A percentile compares a stretch with the other conserved stretches of the same genome.
Evolutionary conservation across 306 rosid genomes (phyloP).

Genomic region (Vicia sativa): DNA sequence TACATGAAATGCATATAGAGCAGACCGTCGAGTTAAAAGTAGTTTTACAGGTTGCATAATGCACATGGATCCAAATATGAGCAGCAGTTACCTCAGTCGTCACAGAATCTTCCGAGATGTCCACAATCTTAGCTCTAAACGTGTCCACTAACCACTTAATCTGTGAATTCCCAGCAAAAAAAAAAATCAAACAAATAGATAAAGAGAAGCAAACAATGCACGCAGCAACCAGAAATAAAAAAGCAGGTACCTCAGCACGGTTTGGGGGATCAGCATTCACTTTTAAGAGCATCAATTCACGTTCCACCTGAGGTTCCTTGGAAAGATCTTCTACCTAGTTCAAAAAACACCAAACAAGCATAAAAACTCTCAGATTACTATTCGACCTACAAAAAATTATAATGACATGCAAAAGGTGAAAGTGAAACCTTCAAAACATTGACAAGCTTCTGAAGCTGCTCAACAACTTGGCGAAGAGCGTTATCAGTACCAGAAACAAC

Average conservation of each 20-base stretch:
- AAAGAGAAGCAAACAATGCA: slow-evolving; percentile 26
- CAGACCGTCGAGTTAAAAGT: slow-evolving; percentile 11
- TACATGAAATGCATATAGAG: not conserved
- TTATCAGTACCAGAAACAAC: slow-evolving; percentile 72
- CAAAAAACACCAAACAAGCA: slow-evolving; percentile 9
- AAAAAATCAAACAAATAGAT: slow-evolving; percentile 14
- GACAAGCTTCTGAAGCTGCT: slow-evolving; percentile 80
- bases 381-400: not conserved
- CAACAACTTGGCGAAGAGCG: slow-evolving; percentile 67
- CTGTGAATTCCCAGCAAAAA: slow-evolving; percentile 43
- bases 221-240: slow-evolving; percentile 17
- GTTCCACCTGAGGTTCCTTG: slow-evolving; percentile 75
- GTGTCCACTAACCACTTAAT: slow-evolving; percentile 76
- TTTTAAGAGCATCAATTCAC: slow-evolving; percentile 78
- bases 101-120: slow-evolving; percentile 66
- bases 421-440: slow-evolving; percentile 64
- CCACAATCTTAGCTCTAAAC: slow-evolving; percentile 78
- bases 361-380: not conserved
- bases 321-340: slow-evolving; percentile 79
- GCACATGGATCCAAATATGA: slow-evolving; percentile 3
- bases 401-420: not conserved
- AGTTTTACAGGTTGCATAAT: slow-evolving; percentile 9
- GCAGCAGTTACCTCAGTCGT: slow-evolving; percentile 67
- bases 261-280: slow-evolving; percentile 54
- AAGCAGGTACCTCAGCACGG: slow-evolving; percentile 59